Base-by-base conservation (phyloP, 371 early-diverging fungal genomes). In the Syncephalastrum sp. region DNA sequence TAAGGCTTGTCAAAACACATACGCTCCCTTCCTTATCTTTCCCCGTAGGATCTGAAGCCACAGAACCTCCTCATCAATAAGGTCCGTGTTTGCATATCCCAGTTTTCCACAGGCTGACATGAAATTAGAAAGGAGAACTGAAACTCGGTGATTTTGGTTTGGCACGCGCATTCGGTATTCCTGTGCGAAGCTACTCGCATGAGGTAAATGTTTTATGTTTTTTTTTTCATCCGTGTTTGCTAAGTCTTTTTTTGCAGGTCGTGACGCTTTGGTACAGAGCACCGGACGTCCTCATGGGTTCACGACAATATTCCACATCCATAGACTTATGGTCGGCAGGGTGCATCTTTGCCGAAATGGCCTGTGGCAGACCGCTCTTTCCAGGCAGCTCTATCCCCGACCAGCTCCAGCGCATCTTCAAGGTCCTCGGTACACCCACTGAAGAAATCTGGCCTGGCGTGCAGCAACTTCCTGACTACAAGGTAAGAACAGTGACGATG, bases 311-410 rank as follows among this genome's bases (percentile, higher is more conserved):
- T 70, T 88, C 92, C 14, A 97, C 95, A 16, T 94, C 95, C 4
- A 96, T 99, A 61, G 99, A 99, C 78, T 84, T 99, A 43, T 99
- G 99, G 99, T 95, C 96, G 29, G 88, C 95, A 21, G 99, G 99
- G 24, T 99, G 99, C 77, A 99, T 99, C 44, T 85, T 94, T 74
- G 92, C 91, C 46, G 92, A 93, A 62, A 90, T 92, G 91, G 83
- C 89, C 5, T 82, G 91, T 14, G 99, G 99, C 19, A 77, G 92
- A 50, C 98, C 99, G 15, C 70, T 99, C 27, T 99, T 99, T 66
- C 95, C 99, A 4, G 99, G 99, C 38, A 90, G 83, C 33, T 92
- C 93, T 6, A 88, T 91, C 49, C 64, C 83, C 48, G 96, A 97
- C 74, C 97, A 98, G 73, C 68, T 98, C 47, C 69, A 83, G 27